A percentile compares a stretch with the other conserved stretches of the same genome.
Evolutionary conservation across 768 basidiomycete species (phyloP).

Genomic region (Amanita pseudoporphyria): DNA sequence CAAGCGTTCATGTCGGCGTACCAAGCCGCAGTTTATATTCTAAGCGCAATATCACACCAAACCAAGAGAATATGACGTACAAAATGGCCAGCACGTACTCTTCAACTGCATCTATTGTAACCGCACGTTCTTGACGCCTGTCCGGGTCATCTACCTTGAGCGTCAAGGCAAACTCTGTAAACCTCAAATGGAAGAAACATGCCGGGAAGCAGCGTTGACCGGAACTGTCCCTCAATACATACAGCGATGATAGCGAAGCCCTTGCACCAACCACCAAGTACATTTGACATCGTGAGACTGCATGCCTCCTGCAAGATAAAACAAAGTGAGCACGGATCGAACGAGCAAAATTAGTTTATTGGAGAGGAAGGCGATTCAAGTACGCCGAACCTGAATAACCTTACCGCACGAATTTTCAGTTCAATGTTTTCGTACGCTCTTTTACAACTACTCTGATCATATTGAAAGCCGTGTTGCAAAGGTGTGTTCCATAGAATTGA

Average conservation of each 20-base stretch:
- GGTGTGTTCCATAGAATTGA: too few species aligned
- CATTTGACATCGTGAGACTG: neutral
- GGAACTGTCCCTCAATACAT: neutral
- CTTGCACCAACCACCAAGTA: neutral
- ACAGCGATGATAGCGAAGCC: neutral
- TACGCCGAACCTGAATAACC: too few species aligned
- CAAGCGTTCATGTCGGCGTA: conserved; percentile 36
- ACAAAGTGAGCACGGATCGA: neutral
- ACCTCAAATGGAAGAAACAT: neutral
- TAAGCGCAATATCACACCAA: conserved; percentile 10
- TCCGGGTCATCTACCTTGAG: too few species aligned
- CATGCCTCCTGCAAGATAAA: neutral
- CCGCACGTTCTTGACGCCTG: conserved; percentile 1
- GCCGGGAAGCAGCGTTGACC: neutral
- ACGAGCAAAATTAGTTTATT: too few species aligned
- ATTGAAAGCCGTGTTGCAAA: too few species aligned
- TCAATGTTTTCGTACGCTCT: too few species aligned
- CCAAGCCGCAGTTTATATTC: conserved; percentile 23
- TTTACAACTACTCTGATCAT: too few species aligned
- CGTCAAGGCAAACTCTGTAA: too few species aligned
- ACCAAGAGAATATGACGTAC: neutral
- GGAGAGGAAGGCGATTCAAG: too few species aligned
- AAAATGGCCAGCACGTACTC: conserved; percentile 5
- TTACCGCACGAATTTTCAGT: too few species aligned
- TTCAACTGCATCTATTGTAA: conserved; percentile 1